Evolutionary conservation across 1,139 yeast genomes (phyloP).

Genomic region (Zygoascus hellenicus): DNA sequence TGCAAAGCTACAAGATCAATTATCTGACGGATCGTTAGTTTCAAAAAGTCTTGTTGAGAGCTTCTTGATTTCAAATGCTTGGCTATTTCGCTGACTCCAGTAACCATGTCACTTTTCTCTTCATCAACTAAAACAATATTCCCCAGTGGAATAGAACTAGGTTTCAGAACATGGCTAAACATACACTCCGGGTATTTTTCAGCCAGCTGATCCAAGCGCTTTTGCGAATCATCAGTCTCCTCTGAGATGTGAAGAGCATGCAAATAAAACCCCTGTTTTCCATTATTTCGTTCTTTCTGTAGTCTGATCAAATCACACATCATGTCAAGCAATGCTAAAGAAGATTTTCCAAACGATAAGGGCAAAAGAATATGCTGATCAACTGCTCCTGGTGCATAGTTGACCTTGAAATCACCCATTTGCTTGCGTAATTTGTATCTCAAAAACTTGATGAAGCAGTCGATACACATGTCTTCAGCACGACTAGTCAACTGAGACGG

Average conservation of each 20-base stretch:
- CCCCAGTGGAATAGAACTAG: neutral
- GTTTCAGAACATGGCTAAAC: conserved; percentile 3
- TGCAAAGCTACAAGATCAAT: conserved; percentile 45
- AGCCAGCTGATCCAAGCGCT: conserved; percentile 22
- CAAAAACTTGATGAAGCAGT: conserved; percentile 68
- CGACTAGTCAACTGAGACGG: conserved; percentile 50
- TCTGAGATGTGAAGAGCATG: conserved; percentile 52
- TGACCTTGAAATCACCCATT: conserved; percentile 72
- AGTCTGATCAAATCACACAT: conserved; percentile 54
- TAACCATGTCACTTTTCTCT: neutral
- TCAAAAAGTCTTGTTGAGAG: conserved; percentile 49
- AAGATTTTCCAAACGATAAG: conserved; percentile 59
- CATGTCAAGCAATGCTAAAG: conserved; percentile 64
- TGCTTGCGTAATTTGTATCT: conserved; percentile 75
- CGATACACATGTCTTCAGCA: conserved; percentile 60
- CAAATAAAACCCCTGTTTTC: conserved; percentile 62
- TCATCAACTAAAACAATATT: neutral
- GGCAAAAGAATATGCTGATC: conserved; percentile 48
- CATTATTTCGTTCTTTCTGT: conserved; percentile 55
- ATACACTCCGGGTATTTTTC: conserved; percentile 23
- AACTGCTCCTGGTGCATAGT: conserved; percentile 32
- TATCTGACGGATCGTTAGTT: conserved; percentile 46
- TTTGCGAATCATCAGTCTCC: conserved; percentile 14
- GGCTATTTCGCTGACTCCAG: neutral
- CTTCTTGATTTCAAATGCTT: conserved; percentile 15